Percentiles rank a stretch among this genome's conserved stretches.
These are phyloP conservation scores for Didymella glomerata DNA, from an alignment of 2,329 filamentous ascomycete genomes.

Conservation along the genomic window DNA sequence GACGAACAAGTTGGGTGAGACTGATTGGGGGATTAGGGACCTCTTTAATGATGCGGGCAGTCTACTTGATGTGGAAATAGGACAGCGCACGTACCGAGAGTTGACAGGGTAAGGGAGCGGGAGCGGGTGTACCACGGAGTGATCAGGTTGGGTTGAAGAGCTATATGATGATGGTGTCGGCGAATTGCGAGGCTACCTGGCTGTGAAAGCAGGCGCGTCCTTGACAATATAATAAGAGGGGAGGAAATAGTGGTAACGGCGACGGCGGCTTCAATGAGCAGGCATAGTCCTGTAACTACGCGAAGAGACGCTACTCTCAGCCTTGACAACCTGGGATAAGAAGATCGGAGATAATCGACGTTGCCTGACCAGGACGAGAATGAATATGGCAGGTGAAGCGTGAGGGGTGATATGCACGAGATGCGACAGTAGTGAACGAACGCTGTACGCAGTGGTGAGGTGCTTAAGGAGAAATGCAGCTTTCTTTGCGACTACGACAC, in stretches of 20 bases:
- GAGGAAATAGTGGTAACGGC: constrained; percentile 27
- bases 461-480: constrained; percentile 36
- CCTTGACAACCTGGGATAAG: constrained; percentile 29
- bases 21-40: constrained; percentile 11
- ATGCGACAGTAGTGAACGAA: constrained; percentile 32
- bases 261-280: constrained; percentile 41
- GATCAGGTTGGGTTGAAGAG: constrained; percentile 23
- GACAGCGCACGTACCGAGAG: constrained; percentile 25
- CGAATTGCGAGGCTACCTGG: constrained; percentile 39
- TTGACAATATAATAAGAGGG: constrained; percentile 38
- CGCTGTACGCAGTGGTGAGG: constrained; percentile 29
- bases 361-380: constrained; percentile 26
- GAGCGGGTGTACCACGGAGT: constrained; percentile 30
- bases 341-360: constrained; percentile 35
- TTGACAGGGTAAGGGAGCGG: constrained; percentile 25
- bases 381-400: constrained; percentile 37
- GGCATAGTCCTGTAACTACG: constrained; percentile 38
- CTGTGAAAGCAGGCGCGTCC: constrained; percentile 35
- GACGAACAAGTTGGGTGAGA: neutral
- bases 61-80: constrained; percentile 7
- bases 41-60: neutral
- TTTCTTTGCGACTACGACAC: constrained; percentile 40
- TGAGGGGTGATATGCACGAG: constrained; percentile 36
- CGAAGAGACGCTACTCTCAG: constrained; percentile 32
- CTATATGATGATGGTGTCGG: constrained; percentile 31